Evolutionary conservation across 768 basidiomycete species (phyloP), one percentile per base, ranked within the genome.

Genomic region (Clathrus columnatus): DNA sequence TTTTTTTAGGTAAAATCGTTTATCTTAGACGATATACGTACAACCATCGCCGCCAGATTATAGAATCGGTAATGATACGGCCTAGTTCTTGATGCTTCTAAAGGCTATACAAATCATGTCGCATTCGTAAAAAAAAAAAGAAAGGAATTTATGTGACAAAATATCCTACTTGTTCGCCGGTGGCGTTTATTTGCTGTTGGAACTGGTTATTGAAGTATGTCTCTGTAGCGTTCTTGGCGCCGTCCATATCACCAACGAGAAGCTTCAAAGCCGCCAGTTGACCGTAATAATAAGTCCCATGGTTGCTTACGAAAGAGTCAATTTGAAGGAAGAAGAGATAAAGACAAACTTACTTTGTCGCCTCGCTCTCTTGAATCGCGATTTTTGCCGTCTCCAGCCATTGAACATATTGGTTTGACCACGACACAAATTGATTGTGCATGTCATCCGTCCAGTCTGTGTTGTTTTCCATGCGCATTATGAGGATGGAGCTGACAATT

Each of bases 51-150:
- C 1, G 78, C 80, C 16, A 85, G 71, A 59, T 87, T 87, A 68
- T 83, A 85, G 0, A 77, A 74, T 8, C 80, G 75, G 63, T 85
- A 85, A 62, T 85, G 83, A 64, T 78, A 84, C 16, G 84, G 82
- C 10, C 78, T 71, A 1, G 82, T 82, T 24, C 84, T 78, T 2
- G 65, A 71, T 17, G 80, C 74, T 69, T 85, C 84, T 14, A 81
- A 65, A 10, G 84, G 83, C 79, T 82, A 77, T 18, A 20, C 17
- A 4, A 54, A 26, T 1, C 10, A 10, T 59, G 14, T 36, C 36
- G 17, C 47, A 49, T 47, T 11, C 24, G 16, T n/a, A 17, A 29
- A 20, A 20, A 24, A 54, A 28, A 20, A 17, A 45, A n/a, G 44
- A 5, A 29, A 7, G 18, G 46, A 24, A 48, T 14, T 16, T 59